Conservation (phyloP, 371 early-diverging fungal genomes). For the Mortierella sp. region DNA sequence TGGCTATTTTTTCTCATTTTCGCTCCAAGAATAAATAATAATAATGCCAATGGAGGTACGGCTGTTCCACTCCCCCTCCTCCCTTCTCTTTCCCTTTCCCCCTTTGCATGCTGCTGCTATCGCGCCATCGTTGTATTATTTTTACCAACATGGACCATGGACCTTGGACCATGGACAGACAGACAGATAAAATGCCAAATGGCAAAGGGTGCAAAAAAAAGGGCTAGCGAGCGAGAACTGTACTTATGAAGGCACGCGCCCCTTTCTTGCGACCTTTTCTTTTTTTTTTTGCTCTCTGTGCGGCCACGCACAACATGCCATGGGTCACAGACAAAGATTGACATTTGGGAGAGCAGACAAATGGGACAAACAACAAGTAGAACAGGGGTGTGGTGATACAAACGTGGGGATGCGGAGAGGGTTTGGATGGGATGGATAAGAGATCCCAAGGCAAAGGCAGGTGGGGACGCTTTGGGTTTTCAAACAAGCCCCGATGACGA, state of each 20-base stretch:
- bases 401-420: not conserved
- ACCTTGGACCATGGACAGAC: too few species aligned
- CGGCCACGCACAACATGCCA: constrained; percentile 9
- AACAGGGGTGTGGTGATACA: constrained; percentile 4
- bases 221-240: not conserved
- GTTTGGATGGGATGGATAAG: too few species aligned
- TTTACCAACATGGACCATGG: not conserved
- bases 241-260: not conserved
- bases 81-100: not conserved
- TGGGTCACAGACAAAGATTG: not conserved
- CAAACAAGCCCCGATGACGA: not conserved
- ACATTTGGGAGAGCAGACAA: not conserved
- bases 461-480: not conserved
- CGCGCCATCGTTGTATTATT: constrained; percentile 3
- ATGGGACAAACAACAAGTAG: not conserved
- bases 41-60: not conserved
- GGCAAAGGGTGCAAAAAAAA: not conserved
- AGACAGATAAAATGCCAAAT: not conserved
- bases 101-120: not conserved
- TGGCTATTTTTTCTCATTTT: not conserved
- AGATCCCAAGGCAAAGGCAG: too few species aligned
- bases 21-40: not conserved
- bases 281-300: constrained; percentile 4
- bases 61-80: not conserved
- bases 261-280: not conserved